phyloP scores from a whole-genome alignment of 2,329 filamentous ascomycete species.

The Mycosphaerella arachidis region DNA sequence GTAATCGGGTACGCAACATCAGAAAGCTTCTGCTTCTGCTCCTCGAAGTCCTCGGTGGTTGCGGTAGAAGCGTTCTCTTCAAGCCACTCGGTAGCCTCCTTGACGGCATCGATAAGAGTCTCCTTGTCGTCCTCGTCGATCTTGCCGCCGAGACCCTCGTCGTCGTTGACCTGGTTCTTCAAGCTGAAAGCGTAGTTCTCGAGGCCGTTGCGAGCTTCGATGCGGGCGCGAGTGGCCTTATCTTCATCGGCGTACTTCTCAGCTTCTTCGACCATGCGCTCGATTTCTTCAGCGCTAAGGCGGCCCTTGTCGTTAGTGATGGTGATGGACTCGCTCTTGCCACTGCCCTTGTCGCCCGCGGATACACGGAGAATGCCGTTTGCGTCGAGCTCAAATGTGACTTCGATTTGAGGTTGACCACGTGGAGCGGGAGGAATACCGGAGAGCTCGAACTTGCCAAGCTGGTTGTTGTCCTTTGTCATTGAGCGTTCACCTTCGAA shows the following conservation, averaged over 20 bases:
- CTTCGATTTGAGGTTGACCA: slow-evolving; percentile 96
- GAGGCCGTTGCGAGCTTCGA: slow-evolving; percentile 90
- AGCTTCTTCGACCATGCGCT: slow-evolving; percentile 97
- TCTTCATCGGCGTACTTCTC: slow-evolving; percentile 99
- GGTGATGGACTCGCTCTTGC: slow-evolving; percentile 94
- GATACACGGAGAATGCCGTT: slow-evolving; percentile 98
- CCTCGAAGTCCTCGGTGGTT: slow-evolving; percentile 89
- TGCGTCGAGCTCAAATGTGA: slow-evolving; percentile 94
- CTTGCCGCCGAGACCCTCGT: slow-evolving; percentile 96
- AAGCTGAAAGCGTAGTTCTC: slow-evolving; percentile 99
- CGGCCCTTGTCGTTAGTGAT: slow-evolving; percentile 99
- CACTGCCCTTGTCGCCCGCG: slow-evolving; percentile 95
- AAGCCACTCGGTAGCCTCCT: slow-evolving; percentile 95
- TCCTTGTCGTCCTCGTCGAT: slow-evolving; percentile 99
- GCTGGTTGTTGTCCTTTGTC: slow-evolving; percentile 63
- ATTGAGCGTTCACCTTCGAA: slow-evolving; percentile 85
- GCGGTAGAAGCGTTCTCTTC: slow-evolving; percentile 88
- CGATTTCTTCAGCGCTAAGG: slow-evolving; percentile 92
- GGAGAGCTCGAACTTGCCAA: slow-evolving; percentile 97
- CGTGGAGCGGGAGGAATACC: slow-evolving; percentile 92
- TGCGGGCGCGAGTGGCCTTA: slow-evolving; percentile 95
- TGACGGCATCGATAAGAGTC: slow-evolving; percentile 87
- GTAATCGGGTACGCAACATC: slow-evolving; percentile 97
- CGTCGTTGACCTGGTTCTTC: slow-evolving; percentile 98
- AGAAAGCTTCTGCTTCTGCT: slow-evolving; percentile 99